Base-by-base conservation (phyloP, 768 basidiomycete species). In the Boletus sp. region DNA sequence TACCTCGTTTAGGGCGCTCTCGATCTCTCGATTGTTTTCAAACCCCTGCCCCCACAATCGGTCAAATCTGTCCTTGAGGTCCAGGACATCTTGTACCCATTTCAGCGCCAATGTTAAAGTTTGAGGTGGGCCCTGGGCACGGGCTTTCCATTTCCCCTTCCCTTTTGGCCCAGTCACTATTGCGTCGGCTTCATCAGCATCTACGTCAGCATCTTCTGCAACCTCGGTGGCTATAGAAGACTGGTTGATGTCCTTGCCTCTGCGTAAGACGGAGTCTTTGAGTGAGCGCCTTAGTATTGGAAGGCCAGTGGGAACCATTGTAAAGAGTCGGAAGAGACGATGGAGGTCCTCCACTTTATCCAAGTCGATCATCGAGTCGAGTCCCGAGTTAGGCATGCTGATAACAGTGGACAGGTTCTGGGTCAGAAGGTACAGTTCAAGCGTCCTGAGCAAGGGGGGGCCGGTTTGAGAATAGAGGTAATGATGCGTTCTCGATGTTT, bases 71-170 rank as follows among this genome's bases (percentile, higher is more conserved):
- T 98, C 94, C 73, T 98, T 98, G 54, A 98, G 77, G 58, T 87
- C 85, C 12, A 99, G 77, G 15, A 97, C 89, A 62, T 89, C 86
- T 70, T 96, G 87, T 0, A 98, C 96, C 97, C 97, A 99, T 68
- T 84, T 86, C 53, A 96, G 75, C 5, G 96, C 97, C 30, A 83
- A 65, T 12, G 75, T 70, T 20, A 86, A 72, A 0, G 85, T 75
- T 73, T 56, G 75, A 66, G 41, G 75, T 63, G 37, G 69, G 63
- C 33, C 73, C 67, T 59, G 79, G 78, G 57, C 71, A 55, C 77
- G 81, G 57, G 69, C 77, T 72, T 80, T 87, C 28, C 77, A 78
- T 72, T 81, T 87, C 10, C 75, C 79, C 75, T 81, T 91, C 52
- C 72, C 80, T 64, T 77, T 81, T 58, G 63, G 60, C 18, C 70